Evolutionary conservation across 202 grass and related monocot species (phyloP), one percentile per base, ranked within the genome.

Genomic region (Elaeis oleifera): DNA sequence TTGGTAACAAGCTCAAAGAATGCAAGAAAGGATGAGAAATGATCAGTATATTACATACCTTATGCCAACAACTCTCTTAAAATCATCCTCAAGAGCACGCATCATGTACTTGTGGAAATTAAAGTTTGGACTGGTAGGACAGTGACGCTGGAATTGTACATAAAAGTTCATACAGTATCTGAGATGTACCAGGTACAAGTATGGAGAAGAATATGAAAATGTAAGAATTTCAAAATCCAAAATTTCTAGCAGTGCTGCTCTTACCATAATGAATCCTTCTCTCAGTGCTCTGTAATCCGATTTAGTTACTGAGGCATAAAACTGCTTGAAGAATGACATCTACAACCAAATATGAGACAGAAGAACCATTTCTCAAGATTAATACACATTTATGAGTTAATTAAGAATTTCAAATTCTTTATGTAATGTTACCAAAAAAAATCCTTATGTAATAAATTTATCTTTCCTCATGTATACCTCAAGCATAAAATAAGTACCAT

Each of bases 11-110:
- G 36, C 36, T 8, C 36, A 11, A 13, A 44, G 36, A 13, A 44
- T 11, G 2, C 1, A 14, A 44, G 9, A 44, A 44, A 44, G 0
- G 36, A 44, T 13, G 9, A 39, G 36, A 44, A 44, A 44, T 44
- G 13, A 44, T 44, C 36, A 11, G 36, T 49, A 50, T 51, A 27
- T 27, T 27, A 68, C 29, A 48, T 63, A 99, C 94, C 94, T 99
- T 80, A 99, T 94, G 66, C 88, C 70, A 62, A 99, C 82, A 89
- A 94, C 94, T 71, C 60, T 92, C 71, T 89, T 99, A 83, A 99
- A 99, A 77, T 94, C 94, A 36, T 94, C 75, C 59, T 99, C 88
- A 54, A 99, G 82, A 66, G 85, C 81, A 70, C 75, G 83, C 50
- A 84, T 70, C 79, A 89, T 78, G 75, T 84, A 94, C 49, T 94